Percentiles rank a stretch among this genome's conserved stretches.
phyloP scores from a whole-genome alignment of 2,329 filamentous ascomycete species.

The Colletotrichum lindemuthianum region DNA sequence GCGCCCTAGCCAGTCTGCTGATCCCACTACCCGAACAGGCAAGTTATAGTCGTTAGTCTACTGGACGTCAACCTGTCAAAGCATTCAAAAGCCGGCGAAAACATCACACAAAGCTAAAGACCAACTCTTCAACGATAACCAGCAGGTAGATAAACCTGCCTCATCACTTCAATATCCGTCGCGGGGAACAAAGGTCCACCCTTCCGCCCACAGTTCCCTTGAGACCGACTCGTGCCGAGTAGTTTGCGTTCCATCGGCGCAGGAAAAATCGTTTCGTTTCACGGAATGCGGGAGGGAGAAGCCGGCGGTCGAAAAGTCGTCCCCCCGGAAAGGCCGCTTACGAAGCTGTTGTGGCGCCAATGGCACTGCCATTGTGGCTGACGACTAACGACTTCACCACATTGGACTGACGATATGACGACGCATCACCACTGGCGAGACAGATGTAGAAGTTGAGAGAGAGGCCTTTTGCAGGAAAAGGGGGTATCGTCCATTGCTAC shows the following conservation, averaged over 20 bases:
- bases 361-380: conserved; percentile 20
- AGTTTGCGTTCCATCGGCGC: background rate
- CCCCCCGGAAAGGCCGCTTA: conserved; percentile 11
- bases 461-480: conserved; percentile 11
- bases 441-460: too few species aligned
- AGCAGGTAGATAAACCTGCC: too few species aligned
- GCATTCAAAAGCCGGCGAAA: too few species aligned
- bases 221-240: background rate
- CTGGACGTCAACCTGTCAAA: too few species aligned
- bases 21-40: too few species aligned
- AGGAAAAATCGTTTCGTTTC: conserved; percentile 18
- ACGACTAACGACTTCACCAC: background rate
- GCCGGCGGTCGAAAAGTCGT: background rate
- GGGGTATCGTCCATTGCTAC: conserved; percentile 38
- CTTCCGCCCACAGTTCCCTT: background rate
- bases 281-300: conserved; percentile 26
- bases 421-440: too few species aligned
- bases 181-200: background rate
- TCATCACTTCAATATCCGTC: too few species aligned
- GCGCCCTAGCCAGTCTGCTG: too few species aligned
- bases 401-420: too few species aligned
- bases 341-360: conserved; percentile 19
- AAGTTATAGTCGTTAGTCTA: too few species aligned
- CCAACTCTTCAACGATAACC: too few species aligned
- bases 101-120: too few species aligned